These are phyloP conservation scores for Sclerotinia glacialis DNA, from an alignment of 2,329 filamentous ascomycete species.

Conservation along the genomic window DNA sequence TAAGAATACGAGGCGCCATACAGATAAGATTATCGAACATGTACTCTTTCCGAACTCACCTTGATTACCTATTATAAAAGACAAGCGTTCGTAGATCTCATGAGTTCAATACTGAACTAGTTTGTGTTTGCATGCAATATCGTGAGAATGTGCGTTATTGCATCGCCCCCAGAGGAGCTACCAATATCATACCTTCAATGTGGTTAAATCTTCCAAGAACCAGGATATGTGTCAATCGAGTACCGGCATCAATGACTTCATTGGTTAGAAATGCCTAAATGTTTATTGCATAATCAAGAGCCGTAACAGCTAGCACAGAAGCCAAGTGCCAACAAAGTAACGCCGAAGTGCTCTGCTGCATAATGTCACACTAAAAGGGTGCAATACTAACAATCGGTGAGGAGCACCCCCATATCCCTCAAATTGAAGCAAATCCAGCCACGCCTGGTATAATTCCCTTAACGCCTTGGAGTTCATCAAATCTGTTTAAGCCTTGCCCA, in stretches of 20 bases:
- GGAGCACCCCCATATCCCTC: not conserved
- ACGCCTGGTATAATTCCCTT: conserved; percentile 13
- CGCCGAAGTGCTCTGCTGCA: not conserved
- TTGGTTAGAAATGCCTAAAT: not conserved
- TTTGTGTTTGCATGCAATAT: not conserved
- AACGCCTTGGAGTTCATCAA: not conserved
- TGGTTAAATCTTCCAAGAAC: not conserved
- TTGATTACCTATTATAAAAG: not conserved
- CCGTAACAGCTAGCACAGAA: not conserved
- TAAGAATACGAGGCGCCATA: not conserved
- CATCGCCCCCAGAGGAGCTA: not conserved
- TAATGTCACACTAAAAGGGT: not conserved
- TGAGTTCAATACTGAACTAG: not conserved
- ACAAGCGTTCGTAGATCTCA: not conserved
- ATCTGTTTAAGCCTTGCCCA: conserved; percentile 5
- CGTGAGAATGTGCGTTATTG: not conserved
- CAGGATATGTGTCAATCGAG: not conserved
- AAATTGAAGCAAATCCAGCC: conserved; percentile 7
- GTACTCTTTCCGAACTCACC: not conserved
- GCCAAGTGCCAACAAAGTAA: not conserved
- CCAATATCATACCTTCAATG: not conserved
- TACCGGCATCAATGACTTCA: conserved; percentile 5
- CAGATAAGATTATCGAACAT: not conserved
- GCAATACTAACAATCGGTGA: not conserved
- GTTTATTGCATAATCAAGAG: not conserved